Conservation (phyloP, 192 early-diverging fungal species). For the Coemansia sp. region DNA sequence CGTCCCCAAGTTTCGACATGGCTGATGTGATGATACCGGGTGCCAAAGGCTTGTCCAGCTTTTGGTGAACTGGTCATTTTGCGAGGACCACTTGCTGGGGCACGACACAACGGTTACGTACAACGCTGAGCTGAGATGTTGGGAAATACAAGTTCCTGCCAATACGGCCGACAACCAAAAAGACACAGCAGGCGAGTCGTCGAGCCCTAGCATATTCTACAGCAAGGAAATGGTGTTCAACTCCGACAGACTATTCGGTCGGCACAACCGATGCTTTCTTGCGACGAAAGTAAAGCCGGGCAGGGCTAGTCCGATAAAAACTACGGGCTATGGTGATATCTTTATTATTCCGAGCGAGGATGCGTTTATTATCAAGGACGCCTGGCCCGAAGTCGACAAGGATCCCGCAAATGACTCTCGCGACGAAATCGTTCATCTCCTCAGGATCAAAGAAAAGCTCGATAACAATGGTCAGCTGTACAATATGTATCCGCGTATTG, state of each 20-base stretch:
- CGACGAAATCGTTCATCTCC: slow-evolving; percentile 5
- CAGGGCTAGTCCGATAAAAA: neutral
- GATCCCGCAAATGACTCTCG: neutral
- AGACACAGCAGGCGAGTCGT: neutral
- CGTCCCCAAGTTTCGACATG: slow-evolving; percentile 1
- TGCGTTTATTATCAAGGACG: slow-evolving; percentile 13
- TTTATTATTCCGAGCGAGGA: neutral
- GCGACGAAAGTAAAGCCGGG: neutral
- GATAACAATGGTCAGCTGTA: neutral
- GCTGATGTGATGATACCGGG: neutral
- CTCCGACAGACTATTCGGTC: slow-evolving; percentile 18
- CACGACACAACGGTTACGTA: neutral
- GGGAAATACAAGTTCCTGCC: slow-evolving; percentile 4
- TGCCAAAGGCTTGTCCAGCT: neutral
- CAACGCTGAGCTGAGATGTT: neutral
- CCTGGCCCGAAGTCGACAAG: neutral
- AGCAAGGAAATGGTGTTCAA: neutral
- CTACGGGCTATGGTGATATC: too few species aligned
- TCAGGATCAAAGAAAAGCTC: slow-evolving; percentile 4
- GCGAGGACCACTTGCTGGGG: slow-evolving; percentile 1
- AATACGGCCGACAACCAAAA: neutral
- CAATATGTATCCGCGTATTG: slow-evolving; percentile 1
- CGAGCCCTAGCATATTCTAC: neutral
- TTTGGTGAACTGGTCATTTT: slow-evolving; percentile 7
- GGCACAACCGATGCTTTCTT: slow-evolving; percentile 19